These are phyloP conservation scores for Yarrowia sp. DNA, from an alignment of 805 yeast genomes.

Conservation along the genomic window DNA sequence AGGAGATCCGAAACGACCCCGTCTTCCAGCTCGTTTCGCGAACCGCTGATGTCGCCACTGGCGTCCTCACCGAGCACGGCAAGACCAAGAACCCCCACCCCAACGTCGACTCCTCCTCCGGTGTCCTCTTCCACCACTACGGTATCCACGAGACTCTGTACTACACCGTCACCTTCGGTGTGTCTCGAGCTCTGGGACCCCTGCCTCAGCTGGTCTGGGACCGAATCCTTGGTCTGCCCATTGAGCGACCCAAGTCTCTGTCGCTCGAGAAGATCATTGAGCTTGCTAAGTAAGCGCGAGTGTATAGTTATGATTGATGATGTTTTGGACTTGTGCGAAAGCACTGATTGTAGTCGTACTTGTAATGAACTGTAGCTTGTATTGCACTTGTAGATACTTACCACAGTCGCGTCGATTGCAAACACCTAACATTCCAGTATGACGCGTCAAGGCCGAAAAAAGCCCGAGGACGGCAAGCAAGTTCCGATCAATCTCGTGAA, in stretches of 20 bases:
- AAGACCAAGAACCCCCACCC: slow-evolving; percentile 95
- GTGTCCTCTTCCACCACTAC: slow-evolving; percentile 80
- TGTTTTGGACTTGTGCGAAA: not conserved
- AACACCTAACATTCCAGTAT: too few relatives aligned
- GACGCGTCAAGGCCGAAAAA: too few relatives aligned
- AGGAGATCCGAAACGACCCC: slow-evolving; percentile 57
- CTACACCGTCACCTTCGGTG: slow-evolving; percentile 86
- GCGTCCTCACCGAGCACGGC: slow-evolving; percentile 76
- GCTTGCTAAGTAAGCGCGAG: slow-evolving; percentile 47
- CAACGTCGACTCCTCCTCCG: slow-evolving; percentile 85
- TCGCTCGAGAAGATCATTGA: slow-evolving; percentile 89
- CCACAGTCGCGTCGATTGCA: too few relatives aligned
- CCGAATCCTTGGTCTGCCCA: slow-evolving; percentile 77
- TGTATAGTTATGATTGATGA: slow-evolving; percentile 18
- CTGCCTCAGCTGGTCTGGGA: slow-evolving; percentile 81
- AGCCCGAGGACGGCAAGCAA: not conserved
- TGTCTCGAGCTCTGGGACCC: slow-evolving; percentile 82
- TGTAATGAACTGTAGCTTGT: too few relatives aligned
- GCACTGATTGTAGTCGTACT: not conserved
- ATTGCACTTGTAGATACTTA: too few relatives aligned
- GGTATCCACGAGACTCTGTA: slow-evolving; percentile 78
- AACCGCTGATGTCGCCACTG: slow-evolving; percentile 80
- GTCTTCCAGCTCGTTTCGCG: slow-evolving; percentile 74
- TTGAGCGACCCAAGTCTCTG: slow-evolving; percentile 91
- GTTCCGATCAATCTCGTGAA: not conserved